Base-by-base conservation (phyloP, 2,329 filamentous ascomycete species). In the Sphaerulina populicola region DNA sequence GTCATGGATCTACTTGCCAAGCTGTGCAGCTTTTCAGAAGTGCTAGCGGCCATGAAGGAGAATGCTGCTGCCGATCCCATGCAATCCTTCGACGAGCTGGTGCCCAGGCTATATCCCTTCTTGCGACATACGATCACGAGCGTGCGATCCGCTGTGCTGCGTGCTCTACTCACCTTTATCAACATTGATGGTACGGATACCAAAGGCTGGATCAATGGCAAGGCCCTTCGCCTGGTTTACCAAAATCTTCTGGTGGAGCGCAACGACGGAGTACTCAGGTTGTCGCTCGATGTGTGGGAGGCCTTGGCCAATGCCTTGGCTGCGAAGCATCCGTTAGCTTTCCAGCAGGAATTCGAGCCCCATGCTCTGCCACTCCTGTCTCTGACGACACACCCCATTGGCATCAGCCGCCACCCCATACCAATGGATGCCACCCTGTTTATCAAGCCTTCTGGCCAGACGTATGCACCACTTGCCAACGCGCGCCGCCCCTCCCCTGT, bases 1-100 rank as follows among this genome's bases (percentile, higher is more conserved):
- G 94, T 98, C 49, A 98, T 98, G 94, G 94, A 98, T 68, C 79
- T 98, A 37, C 77, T 98, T 14, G 93, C 94, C 11, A 97, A 93
- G 54, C 80, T 98, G 1, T 98, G 93, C 72, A 86, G 89, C 57
- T 98, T 96, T 72, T 87, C 87, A 0, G 81, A 95, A 71, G 91
- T 97, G 6, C 73, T 98, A 30, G 82, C 91, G 54, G 86, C 91
- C 11, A 98, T 98, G 93, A 94, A 94, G 70, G 74, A 76, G 29
- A 95, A 94, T 50, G 91, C 91, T 6, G 81, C 82, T 6, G 77
- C 85, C 62, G 86, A 96, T 63, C 79, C 88, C 10, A 85, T 90
- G 60, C 85, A 91, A 49, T 95, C 91, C 1, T 98, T 98, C 67
- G 88, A 88, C 3, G 81, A 93, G 56, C 77, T 98, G 30, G 91